These are phyloP conservation scores for Zanthoxylum bungeanum DNA, from an alignment of 345 rosid species.

Conservation along the genomic window DNA sequence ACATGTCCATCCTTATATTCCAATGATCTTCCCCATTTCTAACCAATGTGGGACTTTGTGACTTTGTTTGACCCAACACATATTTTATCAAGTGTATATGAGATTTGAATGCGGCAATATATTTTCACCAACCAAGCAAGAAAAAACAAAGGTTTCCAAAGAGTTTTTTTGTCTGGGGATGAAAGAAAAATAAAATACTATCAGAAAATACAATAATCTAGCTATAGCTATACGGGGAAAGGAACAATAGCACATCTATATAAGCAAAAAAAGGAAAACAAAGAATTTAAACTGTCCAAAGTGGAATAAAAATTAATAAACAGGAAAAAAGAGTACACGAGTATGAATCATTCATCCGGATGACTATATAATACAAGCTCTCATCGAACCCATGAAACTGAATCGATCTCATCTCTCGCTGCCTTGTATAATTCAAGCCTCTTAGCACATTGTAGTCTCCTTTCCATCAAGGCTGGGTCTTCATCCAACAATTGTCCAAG, in stretches of 20 bases:
- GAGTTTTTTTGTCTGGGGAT: too few species aligned
- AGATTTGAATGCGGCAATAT: too few species aligned
- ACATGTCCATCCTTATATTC: too few species aligned
- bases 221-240: background rate
- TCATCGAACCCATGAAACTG: constrained; percentile 47
- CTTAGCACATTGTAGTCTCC: constrained; percentile 58
- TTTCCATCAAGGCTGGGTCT: constrained; percentile 73
- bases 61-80: too few species aligned
- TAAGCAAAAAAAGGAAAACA: background rate
- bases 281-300: background rate
- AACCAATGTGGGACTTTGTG: too few species aligned
- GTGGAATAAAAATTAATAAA: background rate
- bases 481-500: constrained; percentile 60
- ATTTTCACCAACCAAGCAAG: too few species aligned
- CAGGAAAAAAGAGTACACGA: background rate
- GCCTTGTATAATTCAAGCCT: constrained; percentile 74
- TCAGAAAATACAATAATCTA: background rate
- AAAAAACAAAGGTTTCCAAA: too few species aligned
- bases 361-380: background rate
- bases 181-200: too few species aligned
- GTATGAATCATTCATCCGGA: background rate
- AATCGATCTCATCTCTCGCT: constrained; percentile 72
- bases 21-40: too few species aligned
- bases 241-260: background rate
- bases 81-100: too few species aligned